phyloP scores from a whole-genome alignment of 306 rosid species.

The Rosa lucieae region DNA sequence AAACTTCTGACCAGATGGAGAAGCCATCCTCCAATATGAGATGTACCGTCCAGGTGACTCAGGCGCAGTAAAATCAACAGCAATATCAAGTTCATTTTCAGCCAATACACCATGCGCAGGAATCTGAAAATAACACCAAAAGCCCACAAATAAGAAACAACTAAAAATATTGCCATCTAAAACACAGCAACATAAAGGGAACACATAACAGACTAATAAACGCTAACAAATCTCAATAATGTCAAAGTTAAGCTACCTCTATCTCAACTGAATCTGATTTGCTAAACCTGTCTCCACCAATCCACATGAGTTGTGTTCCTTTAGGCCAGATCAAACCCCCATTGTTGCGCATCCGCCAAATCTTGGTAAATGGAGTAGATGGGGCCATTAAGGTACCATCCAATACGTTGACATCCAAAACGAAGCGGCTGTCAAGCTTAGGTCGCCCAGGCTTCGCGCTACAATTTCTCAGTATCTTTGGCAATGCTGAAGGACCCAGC shows the following conservation, averaged over 20 bases:
- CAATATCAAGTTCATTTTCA: slow-evolving; percentile 67
- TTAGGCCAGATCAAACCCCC: slow-evolving; percentile 70
- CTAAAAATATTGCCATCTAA: background rate
- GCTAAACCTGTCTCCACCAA: slow-evolving; percentile 65
- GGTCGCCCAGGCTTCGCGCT: slow-evolving; percentile 34
- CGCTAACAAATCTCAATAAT: background rate
- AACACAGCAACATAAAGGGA: background rate
- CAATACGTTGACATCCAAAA: slow-evolving; percentile 72
- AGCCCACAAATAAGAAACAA: slow-evolving; percentile 8
- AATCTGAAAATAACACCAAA: slow-evolving; percentile 36
- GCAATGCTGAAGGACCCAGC: slow-evolving; percentile 22
- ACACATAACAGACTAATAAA: background rate
- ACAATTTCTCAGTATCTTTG: slow-evolving; percentile 31
- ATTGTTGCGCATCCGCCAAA: slow-evolving; percentile 86
- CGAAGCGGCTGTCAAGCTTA: slow-evolving; percentile 67
- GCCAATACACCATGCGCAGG: slow-evolving; percentile 50
- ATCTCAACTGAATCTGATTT: slow-evolving; percentile 39
- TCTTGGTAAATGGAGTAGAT: slow-evolving; percentile 75
- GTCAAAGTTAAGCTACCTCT: slow-evolving; percentile 50
- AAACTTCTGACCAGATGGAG: slow-evolving; percentile 70
- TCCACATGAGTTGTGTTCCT: slow-evolving; percentile 77
- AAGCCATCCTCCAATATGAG: slow-evolving; percentile 83
- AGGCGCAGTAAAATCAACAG: slow-evolving; percentile 81
- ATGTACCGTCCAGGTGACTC: slow-evolving; percentile 65
- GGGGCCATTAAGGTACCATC: slow-evolving; percentile 90